phyloP scores from a whole-genome alignment of 2,329 filamentous ascomycete genomes.

The Aspergillus hortae region DNA sequence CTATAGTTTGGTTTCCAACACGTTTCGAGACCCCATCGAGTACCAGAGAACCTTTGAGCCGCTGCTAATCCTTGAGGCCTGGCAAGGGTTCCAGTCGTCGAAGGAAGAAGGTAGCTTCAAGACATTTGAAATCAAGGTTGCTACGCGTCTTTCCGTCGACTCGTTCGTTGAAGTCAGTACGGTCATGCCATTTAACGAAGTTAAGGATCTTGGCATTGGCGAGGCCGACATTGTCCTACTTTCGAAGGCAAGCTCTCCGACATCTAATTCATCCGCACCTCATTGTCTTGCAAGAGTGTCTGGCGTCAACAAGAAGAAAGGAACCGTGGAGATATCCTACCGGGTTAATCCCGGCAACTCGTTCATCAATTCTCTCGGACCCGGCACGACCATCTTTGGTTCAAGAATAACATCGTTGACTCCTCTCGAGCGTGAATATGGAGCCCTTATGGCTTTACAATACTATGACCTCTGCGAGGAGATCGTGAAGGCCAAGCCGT shows the following conservation, averaged over 20 bases:
- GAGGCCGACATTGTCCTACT: slow-evolving; percentile 89
- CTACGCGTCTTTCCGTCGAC: slow-evolving; percentile 85
- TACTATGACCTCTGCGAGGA: slow-evolving; percentile 97
- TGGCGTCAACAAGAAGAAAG: slow-evolving; percentile 75
- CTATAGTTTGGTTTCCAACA: slow-evolving; percentile 72
- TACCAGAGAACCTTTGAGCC: slow-evolving; percentile 92
- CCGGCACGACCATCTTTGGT: slow-evolving; percentile 67
- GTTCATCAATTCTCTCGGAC: slow-evolving; percentile 62
- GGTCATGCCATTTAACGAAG: slow-evolving; percentile 66
- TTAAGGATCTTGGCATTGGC: slow-evolving; percentile 67
- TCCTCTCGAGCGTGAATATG: slow-evolving; percentile 92
- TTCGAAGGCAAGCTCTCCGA: slow-evolving; percentile 68
- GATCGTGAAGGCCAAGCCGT: slow-evolving; percentile 83
- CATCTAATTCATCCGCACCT: slow-evolving; percentile 61
- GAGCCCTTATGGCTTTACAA: slow-evolving; percentile 81
- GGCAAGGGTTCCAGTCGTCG: slow-evolving; percentile 86
- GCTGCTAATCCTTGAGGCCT: slow-evolving; percentile 85
- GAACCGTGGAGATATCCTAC: slow-evolving; percentile 78
- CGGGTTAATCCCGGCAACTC: slow-evolving; percentile 68
- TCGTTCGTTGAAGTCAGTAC: slow-evolving; percentile 90
- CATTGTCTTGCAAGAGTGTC: slow-evolving; percentile 86
- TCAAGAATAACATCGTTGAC: slow-evolving; percentile 89
- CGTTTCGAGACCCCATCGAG: slow-evolving; percentile 69
- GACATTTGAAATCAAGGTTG: slow-evolving; percentile 81
- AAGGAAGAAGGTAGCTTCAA: slow-evolving; percentile 81